Base-by-base conservation (phyloP, 2,329 filamentous ascomycete species). In the Aspergillaceae sp. region DNA sequence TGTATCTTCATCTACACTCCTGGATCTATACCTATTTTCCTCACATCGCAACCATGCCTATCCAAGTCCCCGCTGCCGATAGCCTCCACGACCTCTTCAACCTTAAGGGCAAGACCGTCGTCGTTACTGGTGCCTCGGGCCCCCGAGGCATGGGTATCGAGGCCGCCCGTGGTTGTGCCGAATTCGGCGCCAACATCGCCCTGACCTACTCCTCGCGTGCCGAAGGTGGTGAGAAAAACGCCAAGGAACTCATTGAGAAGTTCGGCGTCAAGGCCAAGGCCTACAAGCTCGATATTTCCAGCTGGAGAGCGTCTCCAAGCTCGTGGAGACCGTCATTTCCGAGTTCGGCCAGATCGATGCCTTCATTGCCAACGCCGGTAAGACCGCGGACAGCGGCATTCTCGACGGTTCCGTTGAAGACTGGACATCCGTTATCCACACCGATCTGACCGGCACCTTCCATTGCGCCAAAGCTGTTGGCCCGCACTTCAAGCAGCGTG, bases 401-500 rank as follows among this genome's bases (percentile, higher is more conserved):
- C 72, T 87, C 42, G 84, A 87, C 51, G 80, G 80, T 61, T 77
- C 79, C 27, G 80, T 85, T 26, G 75, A 83, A 60, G 85, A 87
- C 62, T 80, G 81, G 62, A 81, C 89, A 63, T 78, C 82, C 66
- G 87, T 94, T 74, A 76, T 94, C 66, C 79, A 85, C 58, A 83
- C 91, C 60, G 94, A 96, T 68, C 76, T 94, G 56, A 92, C 82
- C n/a, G 90, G 89, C 8, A 82, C 78, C 29, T 87, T 88, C 69
- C 80, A 90, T 77, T 94, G 87, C 52, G 87, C 88, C 28, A 87
- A 91, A 72, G 87, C 87, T 19, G 86, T 87, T n/a, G 90, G 89
- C 32, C 77, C 83, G 46, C 84, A 92, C 69, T 84, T 83, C 76
- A 80, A 80, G 67, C 70, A 82, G 68, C 75, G 77, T 51, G 78